These are phyloP conservation scores for Posidonia australis DNA, from an alignment of 106 monocot species.

Conservation along the genomic window DNA sequence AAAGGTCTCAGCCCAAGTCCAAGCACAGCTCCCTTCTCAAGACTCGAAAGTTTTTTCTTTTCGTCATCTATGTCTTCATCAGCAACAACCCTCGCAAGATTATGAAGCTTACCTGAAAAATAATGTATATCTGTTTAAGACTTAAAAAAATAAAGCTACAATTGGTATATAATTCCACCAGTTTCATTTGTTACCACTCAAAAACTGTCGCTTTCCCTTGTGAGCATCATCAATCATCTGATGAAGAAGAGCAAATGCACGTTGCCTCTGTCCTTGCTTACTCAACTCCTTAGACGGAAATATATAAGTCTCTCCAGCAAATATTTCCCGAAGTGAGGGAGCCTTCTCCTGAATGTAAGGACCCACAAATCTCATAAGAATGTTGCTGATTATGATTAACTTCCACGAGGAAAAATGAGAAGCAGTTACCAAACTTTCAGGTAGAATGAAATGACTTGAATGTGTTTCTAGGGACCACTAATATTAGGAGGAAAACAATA, in stretches of 20 bases:
- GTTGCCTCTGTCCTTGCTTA: slow-evolving; percentile 62
- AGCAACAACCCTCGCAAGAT: slow-evolving; percentile 76
- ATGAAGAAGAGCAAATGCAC: slow-evolving; percentile 62
- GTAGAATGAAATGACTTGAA: too few relatives aligned
- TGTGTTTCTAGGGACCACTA: too few relatives aligned
- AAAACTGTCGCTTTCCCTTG: slow-evolving; percentile 84
- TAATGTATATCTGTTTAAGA: neutral
- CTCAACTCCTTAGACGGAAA: slow-evolving; percentile 31
- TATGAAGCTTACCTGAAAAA: slow-evolving; percentile 85
- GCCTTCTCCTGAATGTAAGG: slow-evolving; percentile 40
- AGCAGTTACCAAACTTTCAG: too few relatives aligned
- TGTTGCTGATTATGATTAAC: too few relatives aligned
- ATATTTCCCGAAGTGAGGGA: slow-evolving; percentile 28
- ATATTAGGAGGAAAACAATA: too few relatives aligned
- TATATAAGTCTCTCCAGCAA: slow-evolving; percentile 33
- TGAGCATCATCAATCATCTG: slow-evolving; percentile 99
- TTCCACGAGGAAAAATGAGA: too few relatives aligned
- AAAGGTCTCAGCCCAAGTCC: slow-evolving; percentile 60
- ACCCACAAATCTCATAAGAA: neutral
- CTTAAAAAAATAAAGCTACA: neutral
- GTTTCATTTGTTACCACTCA: slow-evolving; percentile 50
- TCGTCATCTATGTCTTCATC: slow-evolving; percentile 64
- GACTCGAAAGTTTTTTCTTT: slow-evolving; percentile 23
- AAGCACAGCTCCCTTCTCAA: slow-evolving; percentile 45
- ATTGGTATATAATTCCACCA: neutral